phyloP scores from a whole-genome alignment of 805 yeast genomes.

The Yarrowia keelungensis region DNA sequence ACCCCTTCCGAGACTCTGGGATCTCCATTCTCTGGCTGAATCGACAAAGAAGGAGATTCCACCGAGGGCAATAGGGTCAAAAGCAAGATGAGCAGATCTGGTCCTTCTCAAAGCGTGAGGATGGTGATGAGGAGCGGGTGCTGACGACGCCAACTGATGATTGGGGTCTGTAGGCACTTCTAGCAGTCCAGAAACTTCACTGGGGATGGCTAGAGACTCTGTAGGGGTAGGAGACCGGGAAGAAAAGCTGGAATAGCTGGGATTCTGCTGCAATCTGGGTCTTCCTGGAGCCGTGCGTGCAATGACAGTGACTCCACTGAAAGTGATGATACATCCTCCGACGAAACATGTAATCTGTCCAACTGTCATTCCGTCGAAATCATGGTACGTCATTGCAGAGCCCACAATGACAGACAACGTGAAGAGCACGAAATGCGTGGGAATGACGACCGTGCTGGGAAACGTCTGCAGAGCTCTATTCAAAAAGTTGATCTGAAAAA shows the following conservation, averaged over 20 bases:
- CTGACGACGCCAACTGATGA: slow-evolving; percentile 12
- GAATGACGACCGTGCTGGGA: slow-evolving; percentile 57
- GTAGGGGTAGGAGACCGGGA: slow-evolving; percentile 4
- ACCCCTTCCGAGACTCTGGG: slow-evolving; percentile 3
- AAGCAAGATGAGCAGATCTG: slow-evolving; percentile 14
- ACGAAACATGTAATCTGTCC: slow-evolving; percentile 17
- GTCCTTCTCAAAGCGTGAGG: slow-evolving; percentile 15
- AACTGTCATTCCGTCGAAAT: slow-evolving; percentile 47
- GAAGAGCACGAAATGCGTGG: slow-evolving; percentile 59
- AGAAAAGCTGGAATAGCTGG: slow-evolving; percentile 7
- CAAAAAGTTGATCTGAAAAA: slow-evolving; percentile 53
- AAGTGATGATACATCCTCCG: slow-evolving; percentile 24
- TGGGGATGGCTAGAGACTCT: slow-evolving; percentile 22
- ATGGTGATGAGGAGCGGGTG: slow-evolving; percentile 17
- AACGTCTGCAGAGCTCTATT: slow-evolving; percentile 53
- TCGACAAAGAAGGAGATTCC: slow-evolving; percentile 21
- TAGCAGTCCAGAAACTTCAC: slow-evolving; percentile 11
- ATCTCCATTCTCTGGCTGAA: slow-evolving; percentile 10
- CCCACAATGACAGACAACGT: slow-evolving; percentile 55
- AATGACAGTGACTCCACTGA: slow-evolving; percentile 24
- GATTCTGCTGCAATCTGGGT: slow-evolving; percentile 24
- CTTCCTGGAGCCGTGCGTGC: slow-evolving; percentile 10
- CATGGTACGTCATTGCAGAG: slow-evolving; percentile 55
- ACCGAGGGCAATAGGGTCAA: slow-evolving; percentile 10
- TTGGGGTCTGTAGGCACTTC: slow-evolving; percentile 4